Percentiles rank a stretch among this genome's conserved stretches.
Conservation (phyloP, 345 rosid genomes). For the Murraya paniculata region DNA sequence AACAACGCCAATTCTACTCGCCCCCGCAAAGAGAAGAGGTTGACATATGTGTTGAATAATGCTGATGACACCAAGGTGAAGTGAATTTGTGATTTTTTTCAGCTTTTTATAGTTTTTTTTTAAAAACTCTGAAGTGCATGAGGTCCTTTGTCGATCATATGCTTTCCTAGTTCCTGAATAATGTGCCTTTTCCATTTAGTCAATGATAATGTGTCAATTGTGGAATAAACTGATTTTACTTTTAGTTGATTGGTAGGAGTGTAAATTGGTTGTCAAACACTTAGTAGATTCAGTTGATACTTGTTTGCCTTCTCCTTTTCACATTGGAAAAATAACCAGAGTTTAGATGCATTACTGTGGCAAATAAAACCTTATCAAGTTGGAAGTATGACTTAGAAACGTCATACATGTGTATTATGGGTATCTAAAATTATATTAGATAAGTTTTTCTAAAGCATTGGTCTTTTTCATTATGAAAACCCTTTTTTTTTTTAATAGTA, state of each 20-base stretch:
- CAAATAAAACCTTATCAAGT: background rate
- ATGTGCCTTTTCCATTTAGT: background rate
- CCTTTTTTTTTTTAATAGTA: background rate
- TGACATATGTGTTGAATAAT: slow-evolving; percentile 85
- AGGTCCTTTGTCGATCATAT: background rate
- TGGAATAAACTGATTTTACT: background rate
- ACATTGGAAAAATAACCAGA: background rate
- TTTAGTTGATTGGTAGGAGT: background rate
- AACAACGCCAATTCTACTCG: slow-evolving; percentile 81
- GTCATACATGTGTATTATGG: background rate
- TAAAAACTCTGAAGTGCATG: background rate
- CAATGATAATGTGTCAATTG: too few species aligned
- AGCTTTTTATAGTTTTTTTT: background rate
- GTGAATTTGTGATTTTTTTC: slow-evolving; percentile 2
- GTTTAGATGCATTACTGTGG: background rate
- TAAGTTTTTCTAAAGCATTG: background rate
- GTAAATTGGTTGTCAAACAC: background rate
- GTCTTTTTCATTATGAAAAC: background rate
- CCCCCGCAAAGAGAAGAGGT: slow-evolving; percentile 91
- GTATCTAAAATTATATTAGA: background rate
- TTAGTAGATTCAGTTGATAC: background rate
- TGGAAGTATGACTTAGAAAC: background rate
- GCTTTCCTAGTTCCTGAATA: background rate
- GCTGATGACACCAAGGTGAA: slow-evolving; percentile 73
- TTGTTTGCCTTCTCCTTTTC: background rate